These are phyloP conservation scores for Phytophthora boehmeriae DNA, from an alignment of 352 stramenopile genomes.

Conservation along the genomic window DNA sequence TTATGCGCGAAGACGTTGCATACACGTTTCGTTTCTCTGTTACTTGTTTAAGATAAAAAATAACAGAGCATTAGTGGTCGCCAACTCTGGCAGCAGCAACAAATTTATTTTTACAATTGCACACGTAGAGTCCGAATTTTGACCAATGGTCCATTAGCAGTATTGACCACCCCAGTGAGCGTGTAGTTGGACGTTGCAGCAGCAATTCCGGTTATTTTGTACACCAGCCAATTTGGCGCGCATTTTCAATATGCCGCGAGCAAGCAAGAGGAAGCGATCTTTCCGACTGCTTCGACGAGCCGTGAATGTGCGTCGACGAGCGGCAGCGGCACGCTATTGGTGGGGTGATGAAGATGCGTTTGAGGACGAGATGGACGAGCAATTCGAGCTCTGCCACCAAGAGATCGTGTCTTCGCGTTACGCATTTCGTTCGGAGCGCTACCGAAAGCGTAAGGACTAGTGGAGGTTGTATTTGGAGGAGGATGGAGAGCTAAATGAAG, in stretches of 20 bases:
- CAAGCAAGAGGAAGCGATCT: constrained; percentile 2
- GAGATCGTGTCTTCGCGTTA: constrained; percentile 1
- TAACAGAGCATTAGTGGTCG: constrained; percentile 7
- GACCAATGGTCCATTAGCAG: neutral
- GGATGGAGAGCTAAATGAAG: constrained; percentile 1
- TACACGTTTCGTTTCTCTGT: too few relatives aligned
- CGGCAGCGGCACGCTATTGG: neutral
- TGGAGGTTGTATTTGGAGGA: constrained; percentile 3
- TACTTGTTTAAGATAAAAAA: too few relatives aligned
- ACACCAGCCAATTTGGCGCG: constrained; percentile 4
- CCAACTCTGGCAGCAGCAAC: constrained; percentile 4
- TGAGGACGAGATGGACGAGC: constrained; percentile 10
- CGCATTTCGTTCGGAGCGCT: neutral
- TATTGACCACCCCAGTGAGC: neutral
- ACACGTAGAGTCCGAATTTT: constrained; percentile 2
- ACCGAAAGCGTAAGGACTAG: constrained; percentile 1
- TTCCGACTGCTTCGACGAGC: neutral
- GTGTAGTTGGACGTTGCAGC: too few relatives aligned
- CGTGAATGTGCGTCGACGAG: neutral
- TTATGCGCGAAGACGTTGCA: too few relatives aligned
- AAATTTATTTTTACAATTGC: constrained; percentile 1
- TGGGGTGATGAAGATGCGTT: neutral
- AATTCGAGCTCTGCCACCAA: neutral
- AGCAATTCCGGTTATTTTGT: neutral
- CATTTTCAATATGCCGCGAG: neutral